Conservation (phyloP, 805 yeast species). For the Yamadazyma takamatsuzukensis region DNA sequence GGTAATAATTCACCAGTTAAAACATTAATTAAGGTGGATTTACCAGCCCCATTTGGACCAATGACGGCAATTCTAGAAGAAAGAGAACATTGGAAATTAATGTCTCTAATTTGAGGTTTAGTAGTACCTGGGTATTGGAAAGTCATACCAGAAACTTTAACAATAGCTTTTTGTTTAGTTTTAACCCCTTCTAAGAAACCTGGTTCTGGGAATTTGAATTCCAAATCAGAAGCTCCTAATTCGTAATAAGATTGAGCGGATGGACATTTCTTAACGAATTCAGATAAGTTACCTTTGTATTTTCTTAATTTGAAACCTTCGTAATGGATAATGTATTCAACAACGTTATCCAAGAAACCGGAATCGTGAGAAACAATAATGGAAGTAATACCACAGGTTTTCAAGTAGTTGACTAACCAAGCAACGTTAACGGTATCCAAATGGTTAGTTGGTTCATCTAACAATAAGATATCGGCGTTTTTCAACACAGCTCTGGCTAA, state of each 20-base stretch:
- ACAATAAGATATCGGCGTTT: constrained; percentile 95
- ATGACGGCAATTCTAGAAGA: constrained; percentile 99
- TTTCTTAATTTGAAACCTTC: constrained; percentile 99
- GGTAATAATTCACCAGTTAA: constrained; percentile 99
- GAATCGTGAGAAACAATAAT: constrained; percentile 99
- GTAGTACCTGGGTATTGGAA: constrained; percentile 99
- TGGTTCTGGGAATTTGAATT: constrained; percentile 98
- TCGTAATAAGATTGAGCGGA: constrained; percentile 98
- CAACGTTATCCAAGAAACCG: constrained; percentile 96
- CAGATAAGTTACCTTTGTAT: constrained; percentile 99
- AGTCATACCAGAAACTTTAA: constrained; percentile 93
- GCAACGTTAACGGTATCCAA: constrained; percentile 99
- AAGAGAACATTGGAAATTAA: constrained; percentile 97
- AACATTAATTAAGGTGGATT: constrained; percentile 96
- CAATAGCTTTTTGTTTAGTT: constrained; percentile 99
- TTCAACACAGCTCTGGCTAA: constrained; percentile 98
- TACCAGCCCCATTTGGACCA: constrained; percentile 99
- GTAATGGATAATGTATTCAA: constrained; percentile 98
- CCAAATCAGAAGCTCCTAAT: constrained; percentile 96
- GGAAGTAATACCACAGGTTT: constrained; percentile 97
- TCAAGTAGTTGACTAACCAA: constrained; percentile 99
- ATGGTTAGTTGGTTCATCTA: constrained; percentile 99
- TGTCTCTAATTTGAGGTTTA: constrained; percentile 89
- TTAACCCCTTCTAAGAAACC: constrained; percentile 99
- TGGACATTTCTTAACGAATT: constrained; percentile 98